Conservation (phyloP, 2,329 filamentous ascomycete genomes). For the Xylariales sp. region DNA sequence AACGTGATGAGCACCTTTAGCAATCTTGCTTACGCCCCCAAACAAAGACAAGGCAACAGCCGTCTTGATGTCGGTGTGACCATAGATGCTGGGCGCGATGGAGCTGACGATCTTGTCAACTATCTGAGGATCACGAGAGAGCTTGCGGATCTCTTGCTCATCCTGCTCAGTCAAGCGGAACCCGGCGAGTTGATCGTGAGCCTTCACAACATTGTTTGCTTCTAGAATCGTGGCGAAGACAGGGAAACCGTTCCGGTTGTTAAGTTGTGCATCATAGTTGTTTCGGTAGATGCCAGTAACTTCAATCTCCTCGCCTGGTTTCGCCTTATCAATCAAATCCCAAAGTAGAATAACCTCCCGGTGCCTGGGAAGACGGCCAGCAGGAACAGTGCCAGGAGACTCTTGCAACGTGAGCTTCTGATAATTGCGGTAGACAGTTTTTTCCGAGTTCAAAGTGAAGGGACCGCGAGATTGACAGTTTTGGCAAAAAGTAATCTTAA, state of each 20-base stretch:
- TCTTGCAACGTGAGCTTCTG: conserved; percentile 97
- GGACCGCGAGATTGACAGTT: conserved; percentile 93
- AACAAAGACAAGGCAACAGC: conserved; percentile 92
- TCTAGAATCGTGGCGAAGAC: conserved; percentile 97
- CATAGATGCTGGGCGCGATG: conserved; percentile 96
- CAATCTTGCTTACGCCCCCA: conserved; percentile 86
- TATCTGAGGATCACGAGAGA: conserved; percentile 87
- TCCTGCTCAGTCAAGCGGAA: conserved; percentile 95
- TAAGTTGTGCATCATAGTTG: conserved; percentile 95
- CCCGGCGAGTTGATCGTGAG: conserved; percentile 94
- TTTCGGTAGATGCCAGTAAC: conserved; percentile 96
- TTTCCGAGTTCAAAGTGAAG: conserved; percentile 93
- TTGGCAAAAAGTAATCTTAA: conserved; percentile 94
- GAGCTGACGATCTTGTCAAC: conserved; percentile 90
- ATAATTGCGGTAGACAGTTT: conserved; percentile 98
- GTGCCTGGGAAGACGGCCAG: conserved; percentile 87
- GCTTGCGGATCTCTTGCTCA: conserved; percentile 80
- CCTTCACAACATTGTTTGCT: conserved; percentile 95
- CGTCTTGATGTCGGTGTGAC: conserved; percentile 95
- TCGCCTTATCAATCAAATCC: conserved; percentile 94
- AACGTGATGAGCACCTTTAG: conserved; percentile 84
- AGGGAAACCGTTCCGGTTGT: conserved; percentile 97
- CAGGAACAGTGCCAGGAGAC: conserved; percentile 93
- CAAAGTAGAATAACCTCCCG: conserved; percentile 93
- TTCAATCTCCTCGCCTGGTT: conserved; percentile 96